These are phyloP conservation scores for Fistulifera solaris DNA, from an alignment of 108 stramenopile species.

Conservation along the genomic window DNA sequence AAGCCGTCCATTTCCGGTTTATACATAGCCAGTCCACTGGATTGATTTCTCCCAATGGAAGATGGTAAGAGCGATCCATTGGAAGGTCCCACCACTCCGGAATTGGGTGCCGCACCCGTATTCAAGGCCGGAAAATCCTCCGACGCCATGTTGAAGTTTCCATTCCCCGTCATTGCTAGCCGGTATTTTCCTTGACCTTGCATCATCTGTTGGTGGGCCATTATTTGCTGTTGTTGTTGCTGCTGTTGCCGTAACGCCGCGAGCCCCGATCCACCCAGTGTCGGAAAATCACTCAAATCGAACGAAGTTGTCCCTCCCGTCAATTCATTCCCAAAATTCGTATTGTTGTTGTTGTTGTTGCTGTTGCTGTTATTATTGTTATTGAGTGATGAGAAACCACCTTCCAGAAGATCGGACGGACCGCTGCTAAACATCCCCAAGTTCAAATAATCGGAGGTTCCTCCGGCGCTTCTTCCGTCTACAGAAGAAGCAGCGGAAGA, in stretches of 20 bases:
- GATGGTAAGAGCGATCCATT: not conserved
- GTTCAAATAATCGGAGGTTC: slow-evolving; percentile 16
- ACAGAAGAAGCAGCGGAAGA: slow-evolving; percentile 13
- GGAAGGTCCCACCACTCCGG: no score
- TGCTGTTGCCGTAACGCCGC: slow-evolving; percentile 68
- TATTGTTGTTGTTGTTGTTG: slow-evolving; percentile 17
- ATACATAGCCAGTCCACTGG: not conserved
- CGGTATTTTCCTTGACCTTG: slow-evolving; percentile 60
- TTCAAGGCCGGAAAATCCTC: slow-evolving; percentile 75
- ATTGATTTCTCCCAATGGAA: not conserved
- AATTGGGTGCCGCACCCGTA: no score
- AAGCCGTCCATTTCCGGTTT: slow-evolving; percentile 5
- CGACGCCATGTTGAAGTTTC: slow-evolving; percentile 73
- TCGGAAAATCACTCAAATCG: slow-evolving; percentile 83
- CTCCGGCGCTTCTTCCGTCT: slow-evolving; percentile 13
- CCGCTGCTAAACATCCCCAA: slow-evolving; percentile 29
- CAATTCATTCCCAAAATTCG: slow-evolving; percentile 5
- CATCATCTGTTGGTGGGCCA: slow-evolving; percentile 60
- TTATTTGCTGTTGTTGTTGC: slow-evolving; percentile 30
- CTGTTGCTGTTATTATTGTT: slow-evolving; percentile 9
- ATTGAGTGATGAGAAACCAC: no score
- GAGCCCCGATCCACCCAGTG: slow-evolving; percentile 43
- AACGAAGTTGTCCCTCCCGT: slow-evolving; percentile 25
- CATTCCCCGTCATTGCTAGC: slow-evolving; percentile 61
- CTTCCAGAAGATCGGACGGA: not conserved